A percentile compares a stretch with the other conserved stretches of the same genome.
phyloP scores from a whole-genome alignment of 2,329 filamentous ascomycete species.

The Corinectria fuckeliana region DNA sequence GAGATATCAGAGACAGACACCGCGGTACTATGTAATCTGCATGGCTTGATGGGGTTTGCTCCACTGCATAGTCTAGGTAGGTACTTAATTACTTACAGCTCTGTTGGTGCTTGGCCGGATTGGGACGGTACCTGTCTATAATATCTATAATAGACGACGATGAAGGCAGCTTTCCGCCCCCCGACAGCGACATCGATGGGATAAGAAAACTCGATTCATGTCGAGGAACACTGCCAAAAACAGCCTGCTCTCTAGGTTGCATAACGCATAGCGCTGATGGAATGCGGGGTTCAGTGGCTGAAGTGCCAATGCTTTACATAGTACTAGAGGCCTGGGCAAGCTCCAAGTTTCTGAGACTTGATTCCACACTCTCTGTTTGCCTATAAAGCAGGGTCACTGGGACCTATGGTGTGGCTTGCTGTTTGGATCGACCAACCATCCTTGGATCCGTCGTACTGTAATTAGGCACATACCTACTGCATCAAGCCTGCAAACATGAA shows the following conservation, averaged over 20 bases:
- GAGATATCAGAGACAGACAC: too few species aligned
- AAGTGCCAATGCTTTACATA: not conserved
- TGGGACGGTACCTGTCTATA: too few species aligned
- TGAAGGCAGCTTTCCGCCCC: not conserved
- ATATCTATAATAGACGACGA: too few species aligned
- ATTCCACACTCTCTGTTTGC: too few species aligned
- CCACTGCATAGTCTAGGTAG: too few species aligned
- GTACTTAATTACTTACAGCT: too few species aligned
- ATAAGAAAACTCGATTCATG: not conserved
- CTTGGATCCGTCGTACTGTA: not conserved
- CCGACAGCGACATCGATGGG: not conserved
- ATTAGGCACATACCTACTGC: too few species aligned
- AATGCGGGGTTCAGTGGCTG: not conserved
- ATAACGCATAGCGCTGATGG: not conserved
- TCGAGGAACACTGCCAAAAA: too few species aligned
- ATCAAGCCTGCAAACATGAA: not conserved
- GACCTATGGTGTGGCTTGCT: not conserved
- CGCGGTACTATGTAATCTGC: too few species aligned
- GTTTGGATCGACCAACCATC: not conserved
- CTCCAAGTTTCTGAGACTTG: not conserved
- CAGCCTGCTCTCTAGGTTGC: too few species aligned
- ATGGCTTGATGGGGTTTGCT: too few species aligned
- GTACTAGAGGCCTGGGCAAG: not conserved
- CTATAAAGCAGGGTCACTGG: not conserved
- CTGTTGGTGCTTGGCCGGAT: too few species aligned